These are phyloP conservation scores for Amesomyces nigricolor DNA, from an alignment of 2,329 filamentous ascomycete genomes.

Conservation along the genomic window DNA sequence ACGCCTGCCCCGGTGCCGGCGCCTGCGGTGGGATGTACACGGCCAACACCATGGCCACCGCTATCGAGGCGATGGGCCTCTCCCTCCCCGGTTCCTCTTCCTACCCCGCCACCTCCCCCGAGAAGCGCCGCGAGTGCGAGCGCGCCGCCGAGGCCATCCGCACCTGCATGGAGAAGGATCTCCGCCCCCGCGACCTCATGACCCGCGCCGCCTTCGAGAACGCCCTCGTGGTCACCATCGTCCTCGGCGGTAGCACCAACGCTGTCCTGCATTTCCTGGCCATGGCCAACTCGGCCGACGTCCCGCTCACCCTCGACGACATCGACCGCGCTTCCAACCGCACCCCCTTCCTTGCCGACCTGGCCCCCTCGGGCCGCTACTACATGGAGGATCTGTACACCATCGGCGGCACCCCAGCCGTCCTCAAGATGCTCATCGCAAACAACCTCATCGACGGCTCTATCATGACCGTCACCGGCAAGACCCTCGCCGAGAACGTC, in stretches of 20 bases:
- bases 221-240: slow-evolving; percentile 84
- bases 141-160: slow-evolving; percentile 74
- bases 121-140: slow-evolving; percentile 82
- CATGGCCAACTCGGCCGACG: slow-evolving; percentile 80
- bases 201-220: slow-evolving; percentile 81
- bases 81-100: slow-evolving; percentile 78
- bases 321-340: slow-evolving; percentile 75
- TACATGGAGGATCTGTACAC: slow-evolving; percentile 81
- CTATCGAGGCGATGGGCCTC: slow-evolving; percentile 83
- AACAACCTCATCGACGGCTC: slow-evolving; percentile 68
- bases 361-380: slow-evolving; percentile 77
- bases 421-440: slow-evolving; percentile 79
- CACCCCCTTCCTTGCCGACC: slow-evolving; percentile 79
- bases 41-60: slow-evolving; percentile 88
- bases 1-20: slow-evolving; percentile 70
- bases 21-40: slow-evolving; percentile 84
- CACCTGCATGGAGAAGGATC: slow-evolving; percentile 74
- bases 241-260: slow-evolving; percentile 85
- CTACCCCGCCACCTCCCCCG: slow-evolving; percentile 71
- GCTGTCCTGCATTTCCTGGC: slow-evolving; percentile 83
- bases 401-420: slow-evolving; percentile 77
- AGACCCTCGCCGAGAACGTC: slow-evolving; percentile 77
- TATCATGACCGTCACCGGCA: slow-evolving; percentile 77
- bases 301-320: slow-evolving; percentile 73
- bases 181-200: slow-evolving; percentile 72